Conservation (phyloP, 306 rosid genomes). For the Quercus gilva region DNA sequence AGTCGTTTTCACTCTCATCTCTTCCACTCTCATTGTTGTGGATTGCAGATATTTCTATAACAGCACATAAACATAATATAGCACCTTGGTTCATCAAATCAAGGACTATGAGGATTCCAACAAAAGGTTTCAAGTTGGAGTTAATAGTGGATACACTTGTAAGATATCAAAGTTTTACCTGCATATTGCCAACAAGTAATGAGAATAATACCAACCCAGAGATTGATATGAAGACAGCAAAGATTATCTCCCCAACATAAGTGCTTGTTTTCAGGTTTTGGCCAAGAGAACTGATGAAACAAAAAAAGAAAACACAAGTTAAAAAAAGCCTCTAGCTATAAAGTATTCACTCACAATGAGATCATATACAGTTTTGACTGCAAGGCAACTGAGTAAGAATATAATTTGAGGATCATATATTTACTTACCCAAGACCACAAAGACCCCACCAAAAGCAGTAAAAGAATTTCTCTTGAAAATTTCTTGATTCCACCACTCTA, state of each 20-base stretch:
- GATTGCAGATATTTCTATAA: conserved; percentile 81
- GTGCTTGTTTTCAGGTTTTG: conserved; percentile 76
- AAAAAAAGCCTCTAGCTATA: neutral
- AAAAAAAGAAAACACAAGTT: neutral
- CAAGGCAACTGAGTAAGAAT: neutral
- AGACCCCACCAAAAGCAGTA: conserved; percentile 98
- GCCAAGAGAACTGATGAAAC: conserved; percentile 66
- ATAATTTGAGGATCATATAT: neutral
- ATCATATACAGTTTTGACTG: neutral
- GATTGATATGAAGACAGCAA: conserved; percentile 63
- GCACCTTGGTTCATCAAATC: neutral
- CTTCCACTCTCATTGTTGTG: conserved; percentile 76
- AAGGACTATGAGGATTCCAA: neutral
- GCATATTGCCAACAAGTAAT: conserved; percentile 84
- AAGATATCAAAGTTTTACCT: conserved; percentile 42
- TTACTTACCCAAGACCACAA: conserved; percentile 62
- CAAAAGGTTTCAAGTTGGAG: neutral
- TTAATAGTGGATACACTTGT: neutral
- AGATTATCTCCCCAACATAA: conserved; percentile 49
- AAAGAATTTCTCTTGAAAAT: conserved; percentile 54
- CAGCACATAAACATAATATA: conserved; percentile 1
- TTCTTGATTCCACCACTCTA: conserved; percentile 29
- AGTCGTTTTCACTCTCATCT: conserved; percentile 70
- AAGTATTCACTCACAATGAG: neutral
- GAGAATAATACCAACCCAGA: conserved; percentile 76